A percentile compares a stretch with the other conserved stretches of the same genome.
Conservation (phyloP, 306 rosid genomes). For the Elaeagnus macrophylla region DNA sequence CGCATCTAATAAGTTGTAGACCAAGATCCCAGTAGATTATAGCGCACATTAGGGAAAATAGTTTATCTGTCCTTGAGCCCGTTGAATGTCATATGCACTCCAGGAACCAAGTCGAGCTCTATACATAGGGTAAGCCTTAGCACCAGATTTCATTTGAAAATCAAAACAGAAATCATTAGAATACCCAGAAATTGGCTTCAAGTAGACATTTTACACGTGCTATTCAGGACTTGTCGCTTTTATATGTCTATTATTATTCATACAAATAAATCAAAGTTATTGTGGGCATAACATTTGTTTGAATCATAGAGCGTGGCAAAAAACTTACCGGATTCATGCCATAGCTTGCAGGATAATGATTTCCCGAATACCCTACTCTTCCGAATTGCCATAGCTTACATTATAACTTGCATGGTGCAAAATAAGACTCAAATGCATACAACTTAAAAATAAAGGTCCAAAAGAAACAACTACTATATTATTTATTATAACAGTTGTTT, state of each 20-base stretch:
- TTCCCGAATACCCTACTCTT: conserved; percentile 77
- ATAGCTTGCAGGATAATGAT: conserved; percentile 65
- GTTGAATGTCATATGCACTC: conserved; percentile 93
- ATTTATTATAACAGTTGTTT: not conserved
- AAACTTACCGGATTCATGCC: conserved; percentile 75
- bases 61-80: conserved; percentile 96
- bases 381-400: conserved; percentile 72
- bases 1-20: conserved; percentile 42
- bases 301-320: conserved; percentile 12
- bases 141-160: conserved; percentile 63
- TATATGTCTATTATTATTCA: not conserved
- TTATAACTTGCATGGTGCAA: conserved; percentile 49
- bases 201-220: not conserved
- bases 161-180: conserved; percentile 22
- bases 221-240: not conserved
- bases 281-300: not conserved
- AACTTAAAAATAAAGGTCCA: too few relatives aligned
- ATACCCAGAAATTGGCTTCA: conserved; percentile 5
- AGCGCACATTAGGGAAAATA: conserved; percentile 20
- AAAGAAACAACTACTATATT: too few relatives aligned
- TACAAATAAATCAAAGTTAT: too few relatives aligned
- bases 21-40: conserved; percentile 46
- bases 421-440: conserved; percentile 1
- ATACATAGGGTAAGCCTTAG: conserved; percentile 70
- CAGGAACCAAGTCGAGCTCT: conserved; percentile 73